Conservation (phyloP, 768 basidiomycete species). For the Symmetrospora coprosmae region DNA sequence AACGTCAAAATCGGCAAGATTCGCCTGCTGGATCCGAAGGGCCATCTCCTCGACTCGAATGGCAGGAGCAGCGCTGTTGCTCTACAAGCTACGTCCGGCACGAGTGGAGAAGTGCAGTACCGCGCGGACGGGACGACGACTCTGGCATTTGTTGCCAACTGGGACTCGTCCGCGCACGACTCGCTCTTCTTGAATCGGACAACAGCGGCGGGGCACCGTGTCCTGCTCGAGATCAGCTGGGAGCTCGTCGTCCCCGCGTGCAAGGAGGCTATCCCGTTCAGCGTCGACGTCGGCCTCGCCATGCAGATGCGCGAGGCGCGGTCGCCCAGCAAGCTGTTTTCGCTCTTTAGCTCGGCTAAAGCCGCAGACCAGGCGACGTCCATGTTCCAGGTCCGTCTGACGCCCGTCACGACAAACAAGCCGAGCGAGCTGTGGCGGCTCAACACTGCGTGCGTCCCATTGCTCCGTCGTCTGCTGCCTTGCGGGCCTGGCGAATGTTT, state of each 20-base stretch:
- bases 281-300: conserved; percentile 67
- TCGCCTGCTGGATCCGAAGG: conserved; percentile 68
- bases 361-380: conserved; percentile 63
- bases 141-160: conserved; percentile 57
- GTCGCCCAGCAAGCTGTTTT: conserved; percentile 60
- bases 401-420: conserved; percentile 70
- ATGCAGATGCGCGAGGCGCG: conserved; percentile 74
- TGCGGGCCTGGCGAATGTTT: background rate
- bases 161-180: conserved; percentile 88
- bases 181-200: conserved; percentile 72
- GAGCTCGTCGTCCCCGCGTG: conserved; percentile 69
- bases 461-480: no score
- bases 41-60: conserved; percentile 58
- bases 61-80: conserved; percentile 56
- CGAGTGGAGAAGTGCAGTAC: conserved; percentile 56
- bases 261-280: conserved; percentile 72
- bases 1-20: conserved; percentile 68
- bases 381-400: conserved; percentile 67
- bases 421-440: conserved; percentile 83
- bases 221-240: conserved; percentile 65
- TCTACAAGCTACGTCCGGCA: conserved; percentile 55
- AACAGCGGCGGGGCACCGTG: conserved; percentile 59
- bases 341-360: conserved; percentile 63
- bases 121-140: conserved; percentile 67
- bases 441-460: conserved; percentile 57